Conservation (phyloP, 768 basidiomycete genomes). For the Artomyces pyxidatus region DNA sequence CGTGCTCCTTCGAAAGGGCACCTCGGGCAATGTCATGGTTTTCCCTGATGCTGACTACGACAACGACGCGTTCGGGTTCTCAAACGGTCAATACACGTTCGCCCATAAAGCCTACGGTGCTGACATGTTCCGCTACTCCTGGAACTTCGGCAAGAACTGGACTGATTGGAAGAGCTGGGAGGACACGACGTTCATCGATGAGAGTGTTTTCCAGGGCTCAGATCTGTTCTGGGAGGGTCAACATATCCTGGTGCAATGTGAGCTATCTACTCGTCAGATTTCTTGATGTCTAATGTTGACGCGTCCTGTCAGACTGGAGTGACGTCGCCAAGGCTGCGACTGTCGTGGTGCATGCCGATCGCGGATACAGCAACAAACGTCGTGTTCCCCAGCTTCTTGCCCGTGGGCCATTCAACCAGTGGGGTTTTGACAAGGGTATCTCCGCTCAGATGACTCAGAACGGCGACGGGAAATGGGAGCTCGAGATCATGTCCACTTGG, state of each 20-base stretch:
- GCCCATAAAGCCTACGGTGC: constrained; percentile 81
- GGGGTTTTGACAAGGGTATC: constrained; percentile 87
- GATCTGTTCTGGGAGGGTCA: constrained; percentile 69
- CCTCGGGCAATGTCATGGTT: constrained; percentile 71
- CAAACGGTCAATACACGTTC: constrained; percentile 63
- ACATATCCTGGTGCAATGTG: constrained; percentile 87
- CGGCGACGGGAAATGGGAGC: constrained; percentile 65
- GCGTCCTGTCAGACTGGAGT: constrained; percentile 61
- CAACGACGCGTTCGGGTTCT: constrained; percentile 43
- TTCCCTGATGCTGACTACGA: constrained; percentile 81
- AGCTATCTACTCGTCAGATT: constrained; percentile 21
- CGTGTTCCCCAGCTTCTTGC: constrained; percentile 83
- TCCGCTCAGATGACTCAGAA: constrained; percentile 58
- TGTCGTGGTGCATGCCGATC: constrained; percentile 73
- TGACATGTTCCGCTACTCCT: constrained; percentile 79
- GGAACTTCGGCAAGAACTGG: constrained; percentile 84
- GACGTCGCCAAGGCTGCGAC: constrained; percentile 50
- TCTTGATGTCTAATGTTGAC: not conserved
- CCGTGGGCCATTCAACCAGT: constrained; percentile 84
- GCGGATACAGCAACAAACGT: constrained; percentile 49
- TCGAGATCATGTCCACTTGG: constrained; percentile 88
- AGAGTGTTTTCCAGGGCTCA: constrained; percentile 39
- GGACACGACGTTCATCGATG: constrained; percentile 55
- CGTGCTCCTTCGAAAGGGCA: constrained; percentile 75
- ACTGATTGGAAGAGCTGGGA: constrained; percentile 76